phyloP scores from a whole-genome alignment of 2,329 filamentous ascomycete species.

The Neonectria sp. region DNA sequence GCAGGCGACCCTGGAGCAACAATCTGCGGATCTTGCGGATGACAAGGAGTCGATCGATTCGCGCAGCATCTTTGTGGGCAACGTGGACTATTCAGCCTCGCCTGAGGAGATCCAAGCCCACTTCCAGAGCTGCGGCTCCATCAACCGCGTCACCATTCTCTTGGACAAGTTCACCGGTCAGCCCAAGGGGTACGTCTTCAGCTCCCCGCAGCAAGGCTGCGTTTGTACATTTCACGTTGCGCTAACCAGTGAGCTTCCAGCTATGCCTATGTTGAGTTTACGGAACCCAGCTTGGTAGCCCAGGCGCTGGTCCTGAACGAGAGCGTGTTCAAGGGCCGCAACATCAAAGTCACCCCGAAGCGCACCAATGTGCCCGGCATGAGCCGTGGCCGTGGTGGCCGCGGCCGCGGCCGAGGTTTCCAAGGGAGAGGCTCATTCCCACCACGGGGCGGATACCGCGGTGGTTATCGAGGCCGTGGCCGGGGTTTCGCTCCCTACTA shows the following conservation, averaged over 20 bases:
- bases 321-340: slow-evolving; percentile 93
- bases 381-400: slow-evolving; percentile 81
- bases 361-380: slow-evolving; percentile 97
- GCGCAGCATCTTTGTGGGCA: slow-evolving; percentile 97
- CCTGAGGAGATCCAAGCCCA: slow-evolving; percentile 98
- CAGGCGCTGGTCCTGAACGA: slow-evolving; percentile 97
- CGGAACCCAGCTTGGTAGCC: slow-evolving; percentile 91
- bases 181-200: slow-evolving; percentile 88
- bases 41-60: slow-evolving; percentile 97
- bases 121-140: slow-evolving; percentile 96
- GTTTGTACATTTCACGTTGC: background rate
- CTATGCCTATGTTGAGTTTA: slow-evolving; percentile 99
- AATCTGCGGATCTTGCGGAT: slow-evolving; percentile 86
- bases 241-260: slow-evolving; percentile 63
- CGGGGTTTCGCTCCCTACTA: slow-evolving; percentile 78
- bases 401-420: slow-evolving; percentile 66
- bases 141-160: slow-evolving; percentile 97
- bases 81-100: slow-evolving; percentile 97
- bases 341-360: slow-evolving; percentile 95
- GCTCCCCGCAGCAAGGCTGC: background rate
- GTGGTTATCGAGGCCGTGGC: slow-evolving; percentile 76
- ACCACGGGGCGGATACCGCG: slow-evolving; percentile 54
- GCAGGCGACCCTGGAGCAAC: slow-evolving; percentile 88
- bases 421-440: slow-evolving; percentile 68
- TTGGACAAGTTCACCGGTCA: slow-evolving; percentile 99